phyloP scores from a whole-genome alignment of 31 red algal species.

The Endocladia muricata region DNA sequence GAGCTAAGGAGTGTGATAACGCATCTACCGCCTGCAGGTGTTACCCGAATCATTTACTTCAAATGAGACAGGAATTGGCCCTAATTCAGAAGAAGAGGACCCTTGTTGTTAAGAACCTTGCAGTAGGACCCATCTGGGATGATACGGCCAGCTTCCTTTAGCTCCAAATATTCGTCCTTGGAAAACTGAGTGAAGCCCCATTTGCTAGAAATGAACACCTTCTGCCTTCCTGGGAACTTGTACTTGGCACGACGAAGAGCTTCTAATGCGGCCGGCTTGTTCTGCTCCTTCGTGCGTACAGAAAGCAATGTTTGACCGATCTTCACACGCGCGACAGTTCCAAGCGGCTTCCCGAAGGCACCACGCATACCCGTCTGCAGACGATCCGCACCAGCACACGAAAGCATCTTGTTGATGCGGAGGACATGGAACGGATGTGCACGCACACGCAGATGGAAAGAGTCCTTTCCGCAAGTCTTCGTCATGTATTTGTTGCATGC shows the following conservation, averaged over 20 bases:
- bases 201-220: slow-evolving; percentile 84
- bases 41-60: no score
- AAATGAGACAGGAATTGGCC: background rate
- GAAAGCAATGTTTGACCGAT: slow-evolving; percentile 98
- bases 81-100: slow-evolving; percentile 55
- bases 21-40: no score
- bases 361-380: slow-evolving; percentile 98
- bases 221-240: slow-evolving; percentile 99
- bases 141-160: slow-evolving; percentile 77
- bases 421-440: slow-evolving; percentile 99
- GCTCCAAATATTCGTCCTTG: slow-evolving; percentile 85
- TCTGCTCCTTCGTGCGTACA: slow-evolving; percentile 87
- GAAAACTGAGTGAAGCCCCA: slow-evolving; percentile 98
- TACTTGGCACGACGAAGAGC: slow-evolving; percentile 98
- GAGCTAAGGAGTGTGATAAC: no score
- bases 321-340: slow-evolving; percentile 94
- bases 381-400: slow-evolving; percentile 99
- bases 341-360: slow-evolving; percentile 98
- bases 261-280: slow-evolving; percentile 77
- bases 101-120: slow-evolving; percentile 79
- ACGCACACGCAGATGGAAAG: slow-evolving; percentile 96
- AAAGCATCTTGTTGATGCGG: slow-evolving; percentile 99
- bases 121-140: slow-evolving; percentile 87
- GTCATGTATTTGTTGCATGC: slow-evolving; percentile 99
- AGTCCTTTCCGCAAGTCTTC: slow-evolving; percentile 88